phyloP scores from a whole-genome alignment of 108 stramenopile genomes.

The Cyclotella sp. region DNA sequence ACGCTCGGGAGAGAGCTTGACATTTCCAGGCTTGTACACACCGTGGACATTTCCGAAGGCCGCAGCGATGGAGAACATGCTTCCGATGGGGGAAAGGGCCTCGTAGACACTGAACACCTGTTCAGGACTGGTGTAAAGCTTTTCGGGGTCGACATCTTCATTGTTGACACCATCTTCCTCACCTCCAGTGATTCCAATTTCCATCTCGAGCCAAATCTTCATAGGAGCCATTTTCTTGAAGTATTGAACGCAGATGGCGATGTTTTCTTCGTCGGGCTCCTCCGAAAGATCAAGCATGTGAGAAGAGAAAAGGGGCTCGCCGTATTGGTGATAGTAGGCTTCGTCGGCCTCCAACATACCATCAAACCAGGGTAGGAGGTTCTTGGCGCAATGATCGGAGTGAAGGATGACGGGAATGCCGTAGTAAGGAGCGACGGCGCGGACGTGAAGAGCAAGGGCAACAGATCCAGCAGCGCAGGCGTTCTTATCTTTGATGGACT shows the following conservation, averaged over 20 bases:
- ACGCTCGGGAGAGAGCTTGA: conserved; percentile 84
- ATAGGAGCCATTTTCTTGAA: conserved; percentile 90
- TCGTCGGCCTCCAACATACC: conserved; percentile 95
- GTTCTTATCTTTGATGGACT: conserved; percentile 87
- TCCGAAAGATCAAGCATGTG: conserved; percentile 99
- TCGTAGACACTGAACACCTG: conserved; percentile 91
- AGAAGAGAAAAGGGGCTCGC: conserved; percentile 93
- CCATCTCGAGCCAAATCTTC: conserved; percentile 99
- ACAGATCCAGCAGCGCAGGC: conserved; percentile 90
- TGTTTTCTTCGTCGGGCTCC: conserved; percentile 97
- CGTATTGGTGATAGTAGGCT: conserved; percentile 90
- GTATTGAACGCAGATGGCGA: conserved; percentile 95
- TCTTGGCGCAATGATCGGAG: conserved; percentile 98
- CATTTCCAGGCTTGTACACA: conserved; percentile 98
- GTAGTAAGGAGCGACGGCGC: conserved; percentile 95
- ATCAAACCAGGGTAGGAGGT: conserved; percentile 95
- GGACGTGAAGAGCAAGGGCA: conserved; percentile 94
- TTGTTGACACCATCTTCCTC: conserved; percentile 99
- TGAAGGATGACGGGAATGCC: conserved; percentile 96
- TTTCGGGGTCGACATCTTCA: conserved; percentile 93
- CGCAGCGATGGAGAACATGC: conserved; percentile 96
- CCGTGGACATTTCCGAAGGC: conserved; percentile 98
- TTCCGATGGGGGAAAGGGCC: conserved; percentile 84
- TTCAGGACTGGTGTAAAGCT: conserved; percentile 97
- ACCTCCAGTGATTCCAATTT: conserved; percentile 98